phyloP scores from a whole-genome alignment of 495 filamentous ascomycete genomes.

The Penicillium flavigenum region DNA sequence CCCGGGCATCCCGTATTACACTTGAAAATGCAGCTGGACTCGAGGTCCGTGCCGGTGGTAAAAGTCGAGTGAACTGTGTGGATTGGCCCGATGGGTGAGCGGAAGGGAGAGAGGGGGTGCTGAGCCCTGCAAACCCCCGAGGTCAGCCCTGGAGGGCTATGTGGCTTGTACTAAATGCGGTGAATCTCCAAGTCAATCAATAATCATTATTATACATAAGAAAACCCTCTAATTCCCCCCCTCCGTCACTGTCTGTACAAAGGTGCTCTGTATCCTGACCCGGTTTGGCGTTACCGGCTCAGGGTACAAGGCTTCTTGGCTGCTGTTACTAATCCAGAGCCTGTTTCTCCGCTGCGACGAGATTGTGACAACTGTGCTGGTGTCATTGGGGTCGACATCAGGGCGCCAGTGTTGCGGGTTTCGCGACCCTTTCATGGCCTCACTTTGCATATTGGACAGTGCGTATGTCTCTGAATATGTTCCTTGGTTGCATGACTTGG shows the following conservation, averaged over 20 bases:
- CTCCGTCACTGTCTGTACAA: conserved; percentile 5
- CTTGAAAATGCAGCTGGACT: background rate
- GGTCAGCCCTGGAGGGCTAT: background rate
- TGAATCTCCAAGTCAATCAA: background rate
- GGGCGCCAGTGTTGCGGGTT: too few relatives aligned
- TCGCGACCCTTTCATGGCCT: too few relatives aligned
- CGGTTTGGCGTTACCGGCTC: conserved; percentile 3
- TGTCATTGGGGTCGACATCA: too few relatives aligned
- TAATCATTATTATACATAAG: background rate
- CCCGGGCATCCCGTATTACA: background rate
- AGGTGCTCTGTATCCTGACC: conserved; percentile 12
- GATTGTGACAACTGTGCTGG: too few relatives aligned
- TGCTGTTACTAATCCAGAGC: too few relatives aligned
- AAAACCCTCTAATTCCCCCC: background rate
- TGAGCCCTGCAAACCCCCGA: background rate
- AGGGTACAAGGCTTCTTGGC: conserved; percentile 5
- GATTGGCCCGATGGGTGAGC: background rate
- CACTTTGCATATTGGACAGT: too few relatives aligned
- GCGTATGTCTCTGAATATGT: too few relatives aligned
- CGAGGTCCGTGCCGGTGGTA: background rate
- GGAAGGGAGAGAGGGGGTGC: background rate
- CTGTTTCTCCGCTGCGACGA: too few relatives aligned
- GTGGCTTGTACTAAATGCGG: background rate
- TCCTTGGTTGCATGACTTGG: too few relatives aligned
- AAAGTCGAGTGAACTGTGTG: background rate